These are phyloP conservation scores for Sicyos baderoa DNA, from an alignment of 306 rosid species.

Conservation along the genomic window DNA sequence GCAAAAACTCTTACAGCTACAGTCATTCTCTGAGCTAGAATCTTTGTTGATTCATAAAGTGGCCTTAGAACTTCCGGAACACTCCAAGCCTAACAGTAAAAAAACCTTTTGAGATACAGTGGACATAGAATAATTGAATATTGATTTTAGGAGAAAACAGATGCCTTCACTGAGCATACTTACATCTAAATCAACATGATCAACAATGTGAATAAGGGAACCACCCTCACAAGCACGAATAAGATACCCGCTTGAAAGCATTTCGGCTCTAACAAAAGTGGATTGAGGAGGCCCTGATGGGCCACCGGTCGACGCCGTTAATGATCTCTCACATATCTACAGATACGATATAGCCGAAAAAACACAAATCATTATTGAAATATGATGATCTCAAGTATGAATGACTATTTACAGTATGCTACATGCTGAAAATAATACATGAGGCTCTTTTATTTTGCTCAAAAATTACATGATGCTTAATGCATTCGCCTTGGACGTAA, in stretches of 20 bases:
- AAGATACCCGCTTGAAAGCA: conserved; percentile 90
- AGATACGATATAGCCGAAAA: neutral
- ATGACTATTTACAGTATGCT: neutral
- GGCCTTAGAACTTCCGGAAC: conserved; percentile 95
- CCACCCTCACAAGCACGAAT: conserved; percentile 94
- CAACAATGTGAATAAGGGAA: conserved; percentile 86
- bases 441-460: neutral
- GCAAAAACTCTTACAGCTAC: conserved; percentile 49
- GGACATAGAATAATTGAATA: neutral
- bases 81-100: conserved; percentile 57
- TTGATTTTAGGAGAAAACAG: conserved; percentile 1
- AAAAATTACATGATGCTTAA: neutral
- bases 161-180: conserved; percentile 20
- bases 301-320: conserved; percentile 75
- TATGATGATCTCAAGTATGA: neutral
- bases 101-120: neutral
- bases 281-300: conserved; percentile 66
- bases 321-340: conserved; percentile 86
- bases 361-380: neutral
- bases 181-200: conserved; percentile 87
- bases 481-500: neutral
- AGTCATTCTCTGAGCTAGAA: conserved; percentile 84
- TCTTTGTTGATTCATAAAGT: conserved; percentile 79
- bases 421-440: neutral
- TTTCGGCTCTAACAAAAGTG: conserved; percentile 73